Evolutionary conservation across 345 rosid species (phyloP).

Genomic region (Ceriops tagal): DNA sequence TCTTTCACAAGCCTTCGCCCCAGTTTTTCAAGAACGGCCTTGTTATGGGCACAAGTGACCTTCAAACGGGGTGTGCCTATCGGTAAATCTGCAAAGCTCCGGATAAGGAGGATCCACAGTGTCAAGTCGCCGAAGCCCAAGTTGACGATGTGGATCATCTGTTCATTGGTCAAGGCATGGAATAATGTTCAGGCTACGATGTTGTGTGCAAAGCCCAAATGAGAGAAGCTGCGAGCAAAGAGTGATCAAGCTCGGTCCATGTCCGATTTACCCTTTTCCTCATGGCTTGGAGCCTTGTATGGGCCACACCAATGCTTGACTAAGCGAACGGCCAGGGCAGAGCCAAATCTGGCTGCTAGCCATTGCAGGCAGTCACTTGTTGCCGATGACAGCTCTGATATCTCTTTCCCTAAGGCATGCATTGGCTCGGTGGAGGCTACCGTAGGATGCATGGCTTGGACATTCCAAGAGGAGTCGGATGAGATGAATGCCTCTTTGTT

Average conservation of each 20-base stretch:
- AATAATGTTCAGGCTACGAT: constrained; percentile 24
- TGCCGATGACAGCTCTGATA: constrained; percentile 38
- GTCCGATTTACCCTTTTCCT: constrained; percentile 5
- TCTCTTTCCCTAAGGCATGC: constrained; percentile 31
- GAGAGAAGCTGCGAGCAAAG: constrained; percentile 28
- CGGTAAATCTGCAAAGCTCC: constrained; percentile 26
- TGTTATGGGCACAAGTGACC: neutral
- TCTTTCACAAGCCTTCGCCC: too few species aligned
- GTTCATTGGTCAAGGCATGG: constrained; percentile 29
- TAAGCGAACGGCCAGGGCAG: constrained; percentile 42
- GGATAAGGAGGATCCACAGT: constrained; percentile 38
- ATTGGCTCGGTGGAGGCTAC: constrained; percentile 46
- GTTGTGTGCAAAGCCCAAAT: constrained; percentile 30
- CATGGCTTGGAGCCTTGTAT: constrained; percentile 34
- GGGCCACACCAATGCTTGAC: constrained; percentile 53
- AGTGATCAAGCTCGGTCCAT: constrained; percentile 13
- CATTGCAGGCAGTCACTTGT: constrained; percentile 54
- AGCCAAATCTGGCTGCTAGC: constrained; percentile 40
- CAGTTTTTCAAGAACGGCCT: too few species aligned
- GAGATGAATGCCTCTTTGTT: constrained; percentile 43
- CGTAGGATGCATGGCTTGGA: constrained; percentile 43
- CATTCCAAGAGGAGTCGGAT: constrained; percentile 48
- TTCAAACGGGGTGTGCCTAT: constrained; percentile 36
- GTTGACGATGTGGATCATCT: constrained; percentile 40
- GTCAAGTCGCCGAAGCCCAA: constrained; percentile 39